Evolutionary conservation across 805 yeast species (phyloP).

Genomic region (Wickerhamomyces queroliae): DNA sequence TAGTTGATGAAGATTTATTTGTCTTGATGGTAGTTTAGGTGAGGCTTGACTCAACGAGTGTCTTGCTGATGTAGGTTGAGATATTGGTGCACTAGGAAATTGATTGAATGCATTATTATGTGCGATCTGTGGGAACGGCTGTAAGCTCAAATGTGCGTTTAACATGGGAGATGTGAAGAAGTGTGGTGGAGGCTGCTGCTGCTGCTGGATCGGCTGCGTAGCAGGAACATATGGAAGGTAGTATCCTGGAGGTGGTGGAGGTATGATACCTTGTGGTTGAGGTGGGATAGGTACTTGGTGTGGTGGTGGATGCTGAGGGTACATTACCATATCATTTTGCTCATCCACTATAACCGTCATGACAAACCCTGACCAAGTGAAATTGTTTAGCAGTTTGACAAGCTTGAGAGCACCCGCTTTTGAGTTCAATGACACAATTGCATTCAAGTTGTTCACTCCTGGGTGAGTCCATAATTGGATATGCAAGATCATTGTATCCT

Average conservation of each 20-base stretch:
- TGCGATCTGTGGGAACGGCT: too few relatives aligned
- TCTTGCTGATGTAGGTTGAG: too few relatives aligned
- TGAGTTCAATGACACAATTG: slow-evolving; percentile 10
- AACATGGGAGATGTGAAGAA: too few relatives aligned
- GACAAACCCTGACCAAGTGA: slow-evolving; percentile 10
- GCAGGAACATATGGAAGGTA: background rate
- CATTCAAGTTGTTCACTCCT: slow-evolving; percentile 2
- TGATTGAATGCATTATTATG: too few relatives aligned
- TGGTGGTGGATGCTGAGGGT: background rate
- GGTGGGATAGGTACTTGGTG: background rate
- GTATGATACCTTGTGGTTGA: background rate
- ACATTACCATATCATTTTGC: background rate
- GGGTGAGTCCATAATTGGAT: slow-evolving; percentile 11
- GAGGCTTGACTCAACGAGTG: too few relatives aligned
- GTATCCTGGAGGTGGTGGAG: background rate
- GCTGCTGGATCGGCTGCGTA: too few relatives aligned
- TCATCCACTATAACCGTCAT: slow-evolving; percentile 7
- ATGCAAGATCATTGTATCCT: slow-evolving; percentile 15
- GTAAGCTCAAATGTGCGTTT: too few relatives aligned
- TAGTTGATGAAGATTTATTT: background rate
- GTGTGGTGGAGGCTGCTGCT: background rate
- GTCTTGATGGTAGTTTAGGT: background rate
- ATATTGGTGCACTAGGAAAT: too few relatives aligned
- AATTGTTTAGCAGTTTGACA: slow-evolving; percentile 12
- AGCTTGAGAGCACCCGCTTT: slow-evolving; percentile 5